Percentiles rank a stretch among this genome's conserved stretches.
Evolutionary conservation across 805 yeast species (phyloP).

Genomic region (Cyberlindnera meyerae): DNA sequence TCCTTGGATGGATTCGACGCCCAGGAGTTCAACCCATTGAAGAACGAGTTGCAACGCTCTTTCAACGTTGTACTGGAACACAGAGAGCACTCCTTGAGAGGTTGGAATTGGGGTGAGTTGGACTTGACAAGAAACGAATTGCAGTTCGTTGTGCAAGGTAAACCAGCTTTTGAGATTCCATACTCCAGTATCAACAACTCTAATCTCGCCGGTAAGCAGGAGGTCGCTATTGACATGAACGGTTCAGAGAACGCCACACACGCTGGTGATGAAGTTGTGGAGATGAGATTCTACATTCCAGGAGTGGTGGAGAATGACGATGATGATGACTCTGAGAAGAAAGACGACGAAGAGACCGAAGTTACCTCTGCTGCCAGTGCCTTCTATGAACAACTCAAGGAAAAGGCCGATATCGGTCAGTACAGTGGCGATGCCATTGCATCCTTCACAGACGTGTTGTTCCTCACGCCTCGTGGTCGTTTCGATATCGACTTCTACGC

Average conservation of each 20-base stretch:
- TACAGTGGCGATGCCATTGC: constrained; percentile 94
- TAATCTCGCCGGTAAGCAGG: constrained; percentile 86
- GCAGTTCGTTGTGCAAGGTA: constrained; percentile 77
- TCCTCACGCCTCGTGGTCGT: constrained; percentile 97
- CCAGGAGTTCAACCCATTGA: constrained; percentile 75
- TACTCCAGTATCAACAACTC: constrained; percentile 76
- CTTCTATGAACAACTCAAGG: constrained; percentile 87
- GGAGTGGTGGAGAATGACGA: constrained; percentile 60
- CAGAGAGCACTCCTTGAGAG: constrained; percentile 88
- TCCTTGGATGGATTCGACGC: constrained; percentile 88
- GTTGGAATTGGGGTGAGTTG: constrained; percentile 98
- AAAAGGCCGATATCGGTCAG: constrained; percentile 90
- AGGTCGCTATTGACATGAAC: constrained; percentile 85
- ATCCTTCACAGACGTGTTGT: constrained; percentile 83
- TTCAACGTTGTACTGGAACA: constrained; percentile 72
- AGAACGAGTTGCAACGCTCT: constrained; percentile 76
- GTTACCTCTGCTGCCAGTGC: constrained; percentile 72
- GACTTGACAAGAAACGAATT: constrained; percentile 91
- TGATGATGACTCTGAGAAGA: constrained; percentile 4
- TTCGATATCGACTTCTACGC: constrained; percentile 94
- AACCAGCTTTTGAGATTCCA: constrained; percentile 90
- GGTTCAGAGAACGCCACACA: constrained; percentile 47
- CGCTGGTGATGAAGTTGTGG: constrained; percentile 95
- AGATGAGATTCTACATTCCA: constrained; percentile 88
- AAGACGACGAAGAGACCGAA: constrained; percentile 35